Evolutionary conservation across 2,329 filamentous ascomycete genomes (phyloP), one percentile per base, ranked within the genome.

Genomic region (Diaporthe caulivora): DNA sequence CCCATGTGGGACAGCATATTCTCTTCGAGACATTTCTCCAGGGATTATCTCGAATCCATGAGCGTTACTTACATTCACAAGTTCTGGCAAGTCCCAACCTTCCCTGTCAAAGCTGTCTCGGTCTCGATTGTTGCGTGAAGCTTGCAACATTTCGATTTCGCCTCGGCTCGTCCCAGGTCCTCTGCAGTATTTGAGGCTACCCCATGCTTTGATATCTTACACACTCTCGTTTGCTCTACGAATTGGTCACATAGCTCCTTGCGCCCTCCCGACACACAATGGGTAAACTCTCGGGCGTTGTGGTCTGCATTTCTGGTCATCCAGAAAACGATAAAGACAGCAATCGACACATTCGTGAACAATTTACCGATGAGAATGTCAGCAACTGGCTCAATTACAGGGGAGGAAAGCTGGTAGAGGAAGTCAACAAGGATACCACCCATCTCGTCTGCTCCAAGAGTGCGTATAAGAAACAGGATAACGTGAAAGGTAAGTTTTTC

Each of bases 381-480:
- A 86, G 86, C 47, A 84, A 85, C 51, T 97, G 94, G 94, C 87
- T 94, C 13, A 83, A 84, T 5, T 79, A 85, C 5, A 90, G 93
- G 73, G 91, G 90, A 9, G 95, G 93, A 1, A 81, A 72, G 1
- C 92, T 91, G 79, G 82, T 84, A 0, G 80, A 84, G 1, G 82
- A 85, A 0, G 82, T 94, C 24, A 85, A 85, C 34, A 80, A 85
- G 0, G 78, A 84, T 0, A 89, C 92, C 13, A 97, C 95, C 0
- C 95, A 97, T 81, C 83, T 98, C 0, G 86, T 98, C 29, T 89
- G 91, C 70, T 90, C 90, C 0, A 84, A 88, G 65, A 86, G 90
- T 44, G 88, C 92, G 21, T 95, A 90, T 81, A 87, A 88, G 75
- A 81, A 85, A 26, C 81, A 76, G 51, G 78, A 76, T 40, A 78